Base-by-base conservation (phyloP, 306 rosid genomes). In the Dryas drummondii region DNA sequence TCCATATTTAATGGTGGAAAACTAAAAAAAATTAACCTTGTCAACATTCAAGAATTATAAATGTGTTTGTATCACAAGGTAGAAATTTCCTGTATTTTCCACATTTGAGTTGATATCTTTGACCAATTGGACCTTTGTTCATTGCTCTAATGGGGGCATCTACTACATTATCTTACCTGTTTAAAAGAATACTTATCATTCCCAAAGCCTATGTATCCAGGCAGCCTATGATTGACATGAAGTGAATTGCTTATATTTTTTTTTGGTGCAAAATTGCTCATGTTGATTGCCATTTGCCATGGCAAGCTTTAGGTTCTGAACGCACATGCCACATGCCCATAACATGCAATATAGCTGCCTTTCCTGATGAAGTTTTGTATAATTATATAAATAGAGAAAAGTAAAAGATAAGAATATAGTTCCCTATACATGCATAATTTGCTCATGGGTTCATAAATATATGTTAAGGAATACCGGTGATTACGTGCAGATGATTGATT, bases 291-390 rank as follows among this genome's bases (percentile, higher is more conserved):
- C 27, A 55, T n/a, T 70, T 42, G 64, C 52, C 47, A 58, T 46
- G 68, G 48, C 26, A 26, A 52, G 50, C 37, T 1, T 1, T 46
- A 59, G 49, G 47, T 54, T 72, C 15, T 58, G 56, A 57, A 57
- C 4, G 55, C 76, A 59, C 68, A 59, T 72, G 37, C 57, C 76
- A 59, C 68, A 59, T 72, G 37, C 57, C 66, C 46, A 46, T 59
- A 72, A 44, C 64, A 67, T 73, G 74, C 64, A 53, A 9, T 46
- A 4, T n/a, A 70, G 70, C 52, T 60, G 74, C 62, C 72, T 71
- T 70, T 67, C 71, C 26, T 68, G 55, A 72, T 64, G 11, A 44
- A 44, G 45, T 32, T 14, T 16, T 15, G 14, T 32, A 32, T 32
- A 32, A 32, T 32, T 32, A 32, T 26, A 13, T 58, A 50, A 2